phyloP scores from a whole-genome alignment of 352 stramenopile genomes.

The Pythium periplocum region DNA sequence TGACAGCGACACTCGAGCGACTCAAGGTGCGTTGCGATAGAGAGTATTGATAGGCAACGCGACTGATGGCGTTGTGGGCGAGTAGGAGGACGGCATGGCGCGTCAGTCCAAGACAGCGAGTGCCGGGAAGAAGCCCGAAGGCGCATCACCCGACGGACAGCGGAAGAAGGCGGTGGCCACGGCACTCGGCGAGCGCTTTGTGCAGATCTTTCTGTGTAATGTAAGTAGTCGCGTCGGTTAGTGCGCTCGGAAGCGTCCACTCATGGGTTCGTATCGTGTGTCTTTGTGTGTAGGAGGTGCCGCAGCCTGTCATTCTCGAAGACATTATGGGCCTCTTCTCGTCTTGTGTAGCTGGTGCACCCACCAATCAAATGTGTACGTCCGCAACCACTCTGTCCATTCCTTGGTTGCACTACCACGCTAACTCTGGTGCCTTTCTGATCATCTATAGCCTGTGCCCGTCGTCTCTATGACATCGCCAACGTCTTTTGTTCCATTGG shows the following conservation, averaged over 20 bases:
- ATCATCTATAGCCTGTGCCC: slow-evolving; percentile 18
- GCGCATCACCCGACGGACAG: slow-evolving; percentile 15
- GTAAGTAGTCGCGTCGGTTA: slow-evolving; percentile 9
- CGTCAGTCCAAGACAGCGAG: background rate
- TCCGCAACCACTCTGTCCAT: background rate
- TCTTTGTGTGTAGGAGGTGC: slow-evolving; percentile 14
- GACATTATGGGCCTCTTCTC: slow-evolving; percentile 30
- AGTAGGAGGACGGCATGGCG: slow-evolving; percentile 19
- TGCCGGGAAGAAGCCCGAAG: background rate
- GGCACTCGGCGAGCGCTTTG: slow-evolving; percentile 27
- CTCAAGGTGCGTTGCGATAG: slow-evolving; percentile 19
- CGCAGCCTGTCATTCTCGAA: slow-evolving; percentile 31
- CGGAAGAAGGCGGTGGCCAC: slow-evolving; percentile 29
- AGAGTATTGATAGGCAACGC: no score
- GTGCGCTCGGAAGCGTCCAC: no score
- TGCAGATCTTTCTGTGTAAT: slow-evolving; percentile 35
- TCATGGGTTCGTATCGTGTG: background rate
- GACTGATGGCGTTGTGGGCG: background rate
- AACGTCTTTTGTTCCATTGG: slow-evolving; percentile 35
- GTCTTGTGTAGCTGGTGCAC: slow-evolving; percentile 13
- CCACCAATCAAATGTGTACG: slow-evolving; percentile 30
- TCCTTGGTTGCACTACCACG: background rate
- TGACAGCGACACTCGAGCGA: slow-evolving; percentile 18
- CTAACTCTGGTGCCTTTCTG: slow-evolving; percentile 1
- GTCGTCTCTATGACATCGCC: slow-evolving; percentile 33